Evolutionary conservation across 345 rosid genomes (phyloP), one percentile per base, ranked within the genome.

Genomic region (Cardiospermum halicacabum): DNA sequence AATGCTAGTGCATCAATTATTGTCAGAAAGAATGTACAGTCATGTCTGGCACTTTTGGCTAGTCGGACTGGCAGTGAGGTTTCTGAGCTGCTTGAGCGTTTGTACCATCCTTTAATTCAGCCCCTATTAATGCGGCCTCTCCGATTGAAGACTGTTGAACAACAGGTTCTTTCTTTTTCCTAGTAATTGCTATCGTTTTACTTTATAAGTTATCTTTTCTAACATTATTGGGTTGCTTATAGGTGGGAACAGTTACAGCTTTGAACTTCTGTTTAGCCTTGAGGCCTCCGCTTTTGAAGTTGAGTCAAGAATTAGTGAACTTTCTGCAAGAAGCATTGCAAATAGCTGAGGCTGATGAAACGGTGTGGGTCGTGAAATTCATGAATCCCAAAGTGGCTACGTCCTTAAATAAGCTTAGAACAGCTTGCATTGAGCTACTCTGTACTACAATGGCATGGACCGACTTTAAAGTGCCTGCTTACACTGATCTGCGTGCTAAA

Each of bases 381-480:
- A 81, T 91, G 96, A 94, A 87, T 71, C 96, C 91, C 63, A 89
- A 87, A 80, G 84, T 82, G 72, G 89, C 87, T 58, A 82, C 85
- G 56, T 89, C 96, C 28, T 64, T 94, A 62, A 91, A 83, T 76
- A 89, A 91, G 69, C 96, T 94, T 66, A 86, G 91, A 70, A 91
- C 96, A 60, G 96, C 93, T 65, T 94, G 99, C 85, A 91, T 91
- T 67, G 99, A 94, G 80, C 85, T 94, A 30, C 89, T 94, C 32
- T 91, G 97, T 78, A 94, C 97, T 37, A 82, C 99, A 30, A 94
- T 94, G 99, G 96, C 97, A 32, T 94, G 99, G 99, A 78, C 93
- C 12, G 97, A 94, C 77, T 89, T 94, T 76, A 87, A 77, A 79
- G 84, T 96, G 55, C 86, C 82, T 50, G 81, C 71, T 84, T 93